A percentile compares a stretch with the other conserved stretches of the same genome.
Evolutionary conservation across 306 rosid species (phyloP).

Genomic region (Aeschynomene evenia): DNA sequence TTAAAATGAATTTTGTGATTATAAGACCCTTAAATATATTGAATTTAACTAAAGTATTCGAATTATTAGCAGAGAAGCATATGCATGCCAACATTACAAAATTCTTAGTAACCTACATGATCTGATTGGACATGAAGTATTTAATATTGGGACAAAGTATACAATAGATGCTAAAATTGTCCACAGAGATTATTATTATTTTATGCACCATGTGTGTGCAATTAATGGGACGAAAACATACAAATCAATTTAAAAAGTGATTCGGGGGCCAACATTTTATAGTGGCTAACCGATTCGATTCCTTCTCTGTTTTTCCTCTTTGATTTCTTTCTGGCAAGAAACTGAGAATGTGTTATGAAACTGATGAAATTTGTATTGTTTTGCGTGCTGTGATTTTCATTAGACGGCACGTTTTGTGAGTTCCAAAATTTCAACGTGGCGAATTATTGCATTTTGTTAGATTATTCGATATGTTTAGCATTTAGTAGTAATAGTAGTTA

Average conservation of each 20-base stretch:
- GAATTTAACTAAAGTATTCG: too few relatives aligned
- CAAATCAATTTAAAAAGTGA: neutral
- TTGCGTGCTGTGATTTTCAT: neutral
- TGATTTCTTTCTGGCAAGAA: neutral
- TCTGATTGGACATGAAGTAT: neutral
- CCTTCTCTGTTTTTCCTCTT: neutral
- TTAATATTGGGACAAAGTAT: neutral
- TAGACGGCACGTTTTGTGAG: constrained; percentile 2
- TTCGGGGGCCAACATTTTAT: constrained; percentile 15
- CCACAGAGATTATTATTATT: neutral
- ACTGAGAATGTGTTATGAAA: neutral
- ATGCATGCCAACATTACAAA: neutral
- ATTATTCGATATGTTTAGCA: neutral
- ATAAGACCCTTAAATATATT: too few relatives aligned
- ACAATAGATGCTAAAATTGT: neutral
- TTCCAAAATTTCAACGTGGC: constrained; percentile 10
- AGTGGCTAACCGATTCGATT: constrained; percentile 22
- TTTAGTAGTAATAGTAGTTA: too few relatives aligned
- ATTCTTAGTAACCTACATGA: neutral
- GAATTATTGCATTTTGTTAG: neutral
- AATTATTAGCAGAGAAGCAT: neutral
- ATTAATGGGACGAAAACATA: neutral
- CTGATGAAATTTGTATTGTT: neutral
- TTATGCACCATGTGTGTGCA: neutral
- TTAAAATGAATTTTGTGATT: too few relatives aligned